phyloP scores from a whole-genome alignment of 805 yeast genomes.

The Saccharomyces eubayanus region DNA sequence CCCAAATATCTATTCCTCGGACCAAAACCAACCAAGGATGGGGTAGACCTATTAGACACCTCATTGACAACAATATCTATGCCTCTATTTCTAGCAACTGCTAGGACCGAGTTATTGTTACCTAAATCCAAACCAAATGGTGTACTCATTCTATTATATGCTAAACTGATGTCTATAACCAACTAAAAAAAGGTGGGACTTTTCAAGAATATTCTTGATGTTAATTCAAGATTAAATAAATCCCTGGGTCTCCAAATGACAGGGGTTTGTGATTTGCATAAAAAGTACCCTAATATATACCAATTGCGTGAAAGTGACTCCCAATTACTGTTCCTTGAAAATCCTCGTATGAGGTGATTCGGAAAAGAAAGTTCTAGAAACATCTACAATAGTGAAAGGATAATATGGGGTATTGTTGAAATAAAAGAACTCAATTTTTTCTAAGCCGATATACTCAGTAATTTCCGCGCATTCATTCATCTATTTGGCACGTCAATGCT shows the following conservation, averaged over 20 bases:
- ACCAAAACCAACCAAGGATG: constrained; percentile 88
- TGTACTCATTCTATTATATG: constrained; percentile 55
- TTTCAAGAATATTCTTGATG: neutral
- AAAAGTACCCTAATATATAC: neutral
- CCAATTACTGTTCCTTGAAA: neutral
- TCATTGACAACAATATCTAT: constrained; percentile 97
- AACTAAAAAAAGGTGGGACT: neutral
- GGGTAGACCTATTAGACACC: constrained; percentile 96
- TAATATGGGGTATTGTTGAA: neutral
- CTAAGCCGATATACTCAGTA: neutral
- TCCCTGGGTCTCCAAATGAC: neutral
- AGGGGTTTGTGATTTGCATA: neutral
- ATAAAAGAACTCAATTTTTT: neutral
- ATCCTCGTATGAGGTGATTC: constrained; percentile 1
- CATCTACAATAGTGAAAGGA: neutral
- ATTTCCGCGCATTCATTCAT: neutral
- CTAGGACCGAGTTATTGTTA: constrained; percentile 86
- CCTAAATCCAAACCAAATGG: constrained; percentile 99
- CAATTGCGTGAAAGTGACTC: neutral
- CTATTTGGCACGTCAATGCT: constrained; percentile 1
- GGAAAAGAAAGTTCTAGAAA: constrained; percentile 12
- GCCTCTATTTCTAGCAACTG: constrained; percentile 96
- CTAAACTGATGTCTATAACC: neutral
- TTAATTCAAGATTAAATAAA: neutral
- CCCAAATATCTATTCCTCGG: constrained; percentile 83